Evolutionary conservation across 208 protist genomes (phyloP), one percentile per base, ranked within the genome.

Genomic region (Trypanosoma grayi): DNA sequence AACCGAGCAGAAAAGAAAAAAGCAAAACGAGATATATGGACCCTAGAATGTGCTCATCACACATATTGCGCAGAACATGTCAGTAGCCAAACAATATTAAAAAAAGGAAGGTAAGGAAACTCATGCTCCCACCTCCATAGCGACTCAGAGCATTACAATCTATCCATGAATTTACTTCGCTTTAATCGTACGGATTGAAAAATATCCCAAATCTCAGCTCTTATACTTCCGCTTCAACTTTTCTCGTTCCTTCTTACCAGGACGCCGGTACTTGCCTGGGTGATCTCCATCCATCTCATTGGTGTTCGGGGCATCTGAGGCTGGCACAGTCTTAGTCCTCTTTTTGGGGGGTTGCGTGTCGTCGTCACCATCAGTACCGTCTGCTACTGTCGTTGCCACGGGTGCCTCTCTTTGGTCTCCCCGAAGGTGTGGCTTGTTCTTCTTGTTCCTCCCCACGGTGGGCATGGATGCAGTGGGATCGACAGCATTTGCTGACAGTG

Each of bases 171-270:
- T n/a, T n/a, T n/a, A n/a, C n/a, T n/a, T n/a, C n/a, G n/a, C n/a
- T n/a, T n/a, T n/a, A n/a, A n/a, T n/a, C n/a, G n/a, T n/a, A n/a
- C n/a, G 16, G 18, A 33, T 31, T 5, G 24, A 33, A 33, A 31
- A 33, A 33, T 53, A 22, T 57, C 28, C 30, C 34, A n/a, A 16
- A 1, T 44, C 22, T 33, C 2, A 9, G 20, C 22, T 52, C 13
- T 20, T 1, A 18, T 39, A 11, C 9, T 55, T 40, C 45, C 1
- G 53, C 46, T 44, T 55, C 28, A 53, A 18, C 22, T 41, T 54
- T 51, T 70, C 27, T 11, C 79, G 67, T 55, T 89, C 79, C 73
- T 84, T 89, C 53, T 78, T 81, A 48, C 70, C 75, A n/a, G 51
- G 70, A 48, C 69, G 70, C 14, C 61, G 64, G 28, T 72, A 62